phyloP scores from a whole-genome alignment of 495 filamentous ascomycete species.

The Aspergillus homomorphus region DNA sequence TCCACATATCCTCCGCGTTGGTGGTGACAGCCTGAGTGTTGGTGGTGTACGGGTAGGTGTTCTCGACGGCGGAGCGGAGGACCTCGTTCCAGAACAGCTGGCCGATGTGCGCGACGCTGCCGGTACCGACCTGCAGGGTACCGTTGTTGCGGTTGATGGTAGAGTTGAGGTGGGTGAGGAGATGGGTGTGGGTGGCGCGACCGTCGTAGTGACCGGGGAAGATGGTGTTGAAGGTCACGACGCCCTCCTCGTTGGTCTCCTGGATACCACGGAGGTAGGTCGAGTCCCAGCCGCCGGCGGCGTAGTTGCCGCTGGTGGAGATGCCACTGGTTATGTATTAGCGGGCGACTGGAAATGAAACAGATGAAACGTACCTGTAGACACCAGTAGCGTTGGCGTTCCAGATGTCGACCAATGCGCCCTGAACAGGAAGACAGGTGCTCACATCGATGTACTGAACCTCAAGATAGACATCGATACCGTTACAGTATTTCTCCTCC shows the following conservation, averaged over 20 bases:
- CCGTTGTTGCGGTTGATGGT: constrained; percentile 45
- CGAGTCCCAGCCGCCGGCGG: constrained; percentile 36
- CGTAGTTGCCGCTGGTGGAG: constrained; percentile 33
- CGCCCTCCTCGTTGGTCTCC: constrained; percentile 52
- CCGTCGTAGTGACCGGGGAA: constrained; percentile 61
- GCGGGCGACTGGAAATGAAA: neutral
- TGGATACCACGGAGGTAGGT: constrained; percentile 55
- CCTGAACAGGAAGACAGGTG: constrained; percentile 32
- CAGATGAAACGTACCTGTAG: constrained; percentile 37
- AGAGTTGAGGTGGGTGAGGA: constrained; percentile 48
- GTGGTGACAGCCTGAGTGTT: constrained; percentile 51
- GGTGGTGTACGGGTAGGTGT: constrained; percentile 51
- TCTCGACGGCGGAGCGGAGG: constrained; percentile 53
- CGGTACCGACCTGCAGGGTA: constrained; percentile 42
- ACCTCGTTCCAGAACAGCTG: constrained; percentile 64
- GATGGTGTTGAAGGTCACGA: constrained; percentile 53
- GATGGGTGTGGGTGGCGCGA: constrained; percentile 57
- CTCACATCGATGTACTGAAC: constrained; percentile 49
- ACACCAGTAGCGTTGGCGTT: constrained; percentile 51
- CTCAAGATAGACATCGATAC: constrained; percentile 44
- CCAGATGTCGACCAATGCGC: constrained; percentile 37
- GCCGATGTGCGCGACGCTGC: constrained; percentile 36
- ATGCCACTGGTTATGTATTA: constrained; percentile 26
- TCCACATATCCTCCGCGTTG: constrained; percentile 47
- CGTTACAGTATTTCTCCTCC: constrained; percentile 40